Evolutionary conservation across 2,329 filamentous ascomycete genomes (phyloP).

Genomic region (Diatrype stigma): DNA sequence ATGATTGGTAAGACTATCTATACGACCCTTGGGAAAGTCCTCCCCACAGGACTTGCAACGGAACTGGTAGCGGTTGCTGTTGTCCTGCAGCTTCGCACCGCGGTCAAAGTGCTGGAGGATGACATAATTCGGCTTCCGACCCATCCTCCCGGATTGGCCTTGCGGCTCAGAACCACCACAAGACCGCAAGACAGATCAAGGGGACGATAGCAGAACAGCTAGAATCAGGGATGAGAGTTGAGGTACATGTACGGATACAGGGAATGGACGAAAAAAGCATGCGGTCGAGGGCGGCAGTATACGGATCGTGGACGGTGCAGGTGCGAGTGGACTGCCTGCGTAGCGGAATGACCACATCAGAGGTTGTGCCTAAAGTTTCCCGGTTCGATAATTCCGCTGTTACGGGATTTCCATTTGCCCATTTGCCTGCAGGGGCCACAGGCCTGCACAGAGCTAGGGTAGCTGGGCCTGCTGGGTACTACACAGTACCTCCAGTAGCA

Average conservation of each 20-base stretch:
- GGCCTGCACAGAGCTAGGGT: too few relatives aligned
- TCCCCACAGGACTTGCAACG: conserved; percentile 86
- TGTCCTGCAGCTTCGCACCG: conserved; percentile 80
- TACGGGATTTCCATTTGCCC: too few relatives aligned
- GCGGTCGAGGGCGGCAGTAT: not conserved
- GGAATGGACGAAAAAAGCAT: not conserved
- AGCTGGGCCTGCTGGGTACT: too few relatives aligned
- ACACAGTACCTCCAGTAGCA: too few relatives aligned
- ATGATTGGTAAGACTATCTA: conserved; percentile 77
- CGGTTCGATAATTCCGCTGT: too few relatives aligned
- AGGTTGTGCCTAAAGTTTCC: too few relatives aligned
- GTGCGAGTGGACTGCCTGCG: too few relatives aligned
- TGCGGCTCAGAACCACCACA: not conserved
- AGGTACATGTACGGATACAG: not conserved
- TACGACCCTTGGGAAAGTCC: conserved; percentile 84
- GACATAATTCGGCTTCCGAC: conserved; percentile 76
- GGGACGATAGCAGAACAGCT: conserved; percentile 23
- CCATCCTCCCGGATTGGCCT: conserved; percentile 51
- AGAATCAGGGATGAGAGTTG: conserved; percentile 19
- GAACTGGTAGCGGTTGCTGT: conserved; percentile 87
- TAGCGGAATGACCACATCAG: too few relatives aligned
- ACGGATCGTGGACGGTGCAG: not conserved
- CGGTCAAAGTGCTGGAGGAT: conserved; percentile 87
- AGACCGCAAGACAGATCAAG: not conserved
- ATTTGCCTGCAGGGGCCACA: too few relatives aligned